These are phyloP conservation scores for Hymenoscyphus fraxineus DNA, from an alignment of 2,329 filamentous ascomycete species.

Conservation along the genomic window DNA sequence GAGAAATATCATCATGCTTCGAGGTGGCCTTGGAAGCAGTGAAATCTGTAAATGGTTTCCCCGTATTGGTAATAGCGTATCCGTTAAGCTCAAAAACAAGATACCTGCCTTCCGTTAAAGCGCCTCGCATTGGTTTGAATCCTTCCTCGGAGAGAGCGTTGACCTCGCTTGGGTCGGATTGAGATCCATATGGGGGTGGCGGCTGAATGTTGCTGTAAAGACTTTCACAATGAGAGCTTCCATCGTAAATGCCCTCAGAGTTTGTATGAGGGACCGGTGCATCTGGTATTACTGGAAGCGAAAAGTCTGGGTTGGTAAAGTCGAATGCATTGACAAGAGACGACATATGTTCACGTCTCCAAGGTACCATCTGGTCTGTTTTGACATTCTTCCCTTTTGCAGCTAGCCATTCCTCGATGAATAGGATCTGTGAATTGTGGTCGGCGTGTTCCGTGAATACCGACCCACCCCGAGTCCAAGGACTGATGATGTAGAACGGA, in stretches of 20 bases:
- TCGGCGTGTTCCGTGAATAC: constrained; percentile 52
- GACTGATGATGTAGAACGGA: constrained; percentile 52
- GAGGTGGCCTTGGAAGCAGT: constrained; percentile 30
- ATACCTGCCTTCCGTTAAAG: constrained; percentile 52
- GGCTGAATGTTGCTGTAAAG: constrained; percentile 38
- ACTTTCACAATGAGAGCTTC: constrained; percentile 43
- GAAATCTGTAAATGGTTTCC: constrained; percentile 24
- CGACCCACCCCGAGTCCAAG: constrained; percentile 50
- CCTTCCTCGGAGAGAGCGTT: constrained; percentile 47
- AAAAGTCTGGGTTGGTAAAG: constrained; percentile 45
- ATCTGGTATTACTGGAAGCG: constrained; percentile 44
- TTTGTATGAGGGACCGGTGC: constrained; percentile 43
- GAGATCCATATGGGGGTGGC: constrained; percentile 45
- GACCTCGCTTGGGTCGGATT: constrained; percentile 35
- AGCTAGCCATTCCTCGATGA: constrained; percentile 48
- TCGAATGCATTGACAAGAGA: constrained; percentile 46
- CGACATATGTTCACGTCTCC: constrained; percentile 46
- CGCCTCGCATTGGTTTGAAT: constrained; percentile 50
- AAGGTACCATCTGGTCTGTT: constrained; percentile 43
- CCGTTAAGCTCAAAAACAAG: constrained; percentile 47
- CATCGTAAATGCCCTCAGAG: constrained; percentile 42
- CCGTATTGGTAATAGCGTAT: constrained; percentile 40
- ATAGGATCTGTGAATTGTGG: constrained; percentile 52
- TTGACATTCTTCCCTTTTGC: constrained; percentile 40
- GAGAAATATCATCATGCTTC: constrained; percentile 39